Evolutionary conservation across 192 early-diverging fungal species (phyloP), one percentile per base, ranked within the genome.

Genomic region (Umbelopsis ramanniana): DNA sequence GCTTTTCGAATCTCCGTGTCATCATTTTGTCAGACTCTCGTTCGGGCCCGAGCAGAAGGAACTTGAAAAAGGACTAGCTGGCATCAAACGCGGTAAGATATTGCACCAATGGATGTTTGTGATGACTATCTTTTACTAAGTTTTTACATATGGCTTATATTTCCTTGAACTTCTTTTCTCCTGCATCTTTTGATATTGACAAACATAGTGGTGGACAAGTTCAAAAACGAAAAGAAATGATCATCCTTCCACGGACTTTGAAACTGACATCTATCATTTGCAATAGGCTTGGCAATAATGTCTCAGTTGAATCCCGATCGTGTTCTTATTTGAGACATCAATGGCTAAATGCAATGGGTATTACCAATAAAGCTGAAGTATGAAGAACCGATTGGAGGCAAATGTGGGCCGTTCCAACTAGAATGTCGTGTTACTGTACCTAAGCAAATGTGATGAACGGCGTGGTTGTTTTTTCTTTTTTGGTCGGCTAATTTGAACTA

Each of bases 11-110:
- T 81, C 78, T 52, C 84, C 86, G 9, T 87, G 82, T 57, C 85
- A 87, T 69, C 82, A 85, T 43, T 86, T 85, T 77, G 83, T 87
- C 21, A 72, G 86, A 47, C 73, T 87, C 8, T 78, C 74, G n/a
- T 87, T 86, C 52, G 86, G 86, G 6, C 86, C 86, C 37, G 84
- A 84, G 12, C 45, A 86, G 67, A 82, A 86, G 12, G 77, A 87
- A 55, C 66, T 87, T 4, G 72, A 79, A 45, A 69, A 55, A 23
- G 86, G 86, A 11, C 33, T 87, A 60, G 80, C 80, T 43, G 83
- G 85, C 29, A 82, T 87, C 37, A 76, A 83, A 46, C 48, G 75
- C 19, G 76, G 72, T 67, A 73, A 53, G 23, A 26, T 52, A 52
- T 52, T 52, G 17, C 29, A 6, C 0, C 23, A 23, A 26, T 35